Evolutionary conservation across 2,329 filamentous ascomycete species (phyloP).

Genomic region (Delphinella strobiligena): DNA sequence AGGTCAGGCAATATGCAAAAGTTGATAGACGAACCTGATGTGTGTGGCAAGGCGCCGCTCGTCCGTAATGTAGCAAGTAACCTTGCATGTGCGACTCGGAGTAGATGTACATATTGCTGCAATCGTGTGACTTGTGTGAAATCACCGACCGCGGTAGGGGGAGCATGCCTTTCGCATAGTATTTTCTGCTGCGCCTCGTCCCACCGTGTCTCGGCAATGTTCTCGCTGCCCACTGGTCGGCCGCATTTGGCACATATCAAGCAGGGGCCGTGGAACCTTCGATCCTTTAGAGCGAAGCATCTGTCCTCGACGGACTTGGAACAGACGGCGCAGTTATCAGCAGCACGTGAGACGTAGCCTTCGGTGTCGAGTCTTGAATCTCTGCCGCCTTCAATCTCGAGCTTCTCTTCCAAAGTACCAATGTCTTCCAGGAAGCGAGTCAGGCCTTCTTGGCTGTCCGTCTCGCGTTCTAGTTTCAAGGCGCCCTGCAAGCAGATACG

Average conservation of each 20-base stretch:
- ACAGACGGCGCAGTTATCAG: slow-evolving; percentile 72
- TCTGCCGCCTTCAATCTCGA: slow-evolving; percentile 52
- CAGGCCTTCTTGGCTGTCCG: slow-evolving; percentile 59
- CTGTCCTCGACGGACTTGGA: slow-evolving; percentile 87
- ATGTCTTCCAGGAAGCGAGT: slow-evolving; percentile 76
- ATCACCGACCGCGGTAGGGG: slow-evolving; percentile 42
- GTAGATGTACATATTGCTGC: slow-evolving; percentile 86
- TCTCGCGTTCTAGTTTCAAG: slow-evolving; percentile 80
- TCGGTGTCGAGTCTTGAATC: slow-evolving; percentile 30
- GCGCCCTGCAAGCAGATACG: slow-evolving; percentile 92
- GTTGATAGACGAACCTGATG: slow-evolving; percentile 40
- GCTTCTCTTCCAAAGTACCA: slow-evolving; percentile 65
- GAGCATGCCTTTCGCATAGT: slow-evolving; percentile 45
- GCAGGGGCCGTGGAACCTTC: slow-evolving; percentile 75
- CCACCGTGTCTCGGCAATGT: slow-evolving; percentile 58
- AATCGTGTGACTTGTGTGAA: slow-evolving; percentile 74
- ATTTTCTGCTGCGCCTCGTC: slow-evolving; percentile 55
- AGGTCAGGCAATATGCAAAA: slow-evolving; percentile 6
- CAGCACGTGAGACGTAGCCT: slow-evolving; percentile 31
- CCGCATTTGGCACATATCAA: slow-evolving; percentile 59
- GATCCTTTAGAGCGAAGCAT: slow-evolving; percentile 63
- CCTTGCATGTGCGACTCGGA: slow-evolving; percentile 81
- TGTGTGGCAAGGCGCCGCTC: slow-evolving; percentile 67
- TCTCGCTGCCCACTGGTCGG: slow-evolving; percentile 53
- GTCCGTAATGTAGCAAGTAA: slow-evolving; percentile 76